Conservation (phyloP, 208 protist genomes). For the Acanthamoeba quina region DNA sequence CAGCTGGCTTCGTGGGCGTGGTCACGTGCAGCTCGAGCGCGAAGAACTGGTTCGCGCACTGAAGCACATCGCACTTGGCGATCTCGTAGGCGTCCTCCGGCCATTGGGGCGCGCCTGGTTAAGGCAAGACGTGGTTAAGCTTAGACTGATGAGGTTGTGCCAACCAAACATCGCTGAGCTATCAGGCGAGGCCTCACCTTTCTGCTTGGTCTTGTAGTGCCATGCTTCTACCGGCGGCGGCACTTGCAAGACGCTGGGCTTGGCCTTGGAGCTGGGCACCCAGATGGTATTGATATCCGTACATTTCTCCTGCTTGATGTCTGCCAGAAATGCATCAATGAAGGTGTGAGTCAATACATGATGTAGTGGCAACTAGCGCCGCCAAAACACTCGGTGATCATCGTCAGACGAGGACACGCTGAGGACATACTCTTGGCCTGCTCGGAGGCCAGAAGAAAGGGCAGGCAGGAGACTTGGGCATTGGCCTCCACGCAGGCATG, state of each 20-base stretch:
- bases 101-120: neutral
- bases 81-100: constrained; percentile 5
- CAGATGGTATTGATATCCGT: constrained; percentile 33
- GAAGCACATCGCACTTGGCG: constrained; percentile 33
- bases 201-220: neutral
- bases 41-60: neutral
- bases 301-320: constrained; percentile 19
- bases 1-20: neutral
- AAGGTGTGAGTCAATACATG: too few species aligned
- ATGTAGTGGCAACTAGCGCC: too few species aligned
- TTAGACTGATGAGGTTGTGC: too few species aligned
- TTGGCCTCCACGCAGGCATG: constrained; percentile 28
- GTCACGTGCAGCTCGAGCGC: neutral
- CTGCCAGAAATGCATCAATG: neutral
- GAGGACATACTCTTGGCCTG: neutral
- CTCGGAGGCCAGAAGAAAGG: constrained; percentile 14
- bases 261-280: neutral
- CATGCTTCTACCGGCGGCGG: neutral
- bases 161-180: too few species aligned
- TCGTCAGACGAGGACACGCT: neutral
- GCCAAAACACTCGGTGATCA: too few species aligned
- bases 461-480: neutral
- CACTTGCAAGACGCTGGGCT: constrained; percentile 25
- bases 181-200: neutral
- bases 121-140: neutral